Evolutionary conservation across 495 filamentous ascomycete species (phyloP).

Genomic region (Penicillium maclennaniae): DNA sequence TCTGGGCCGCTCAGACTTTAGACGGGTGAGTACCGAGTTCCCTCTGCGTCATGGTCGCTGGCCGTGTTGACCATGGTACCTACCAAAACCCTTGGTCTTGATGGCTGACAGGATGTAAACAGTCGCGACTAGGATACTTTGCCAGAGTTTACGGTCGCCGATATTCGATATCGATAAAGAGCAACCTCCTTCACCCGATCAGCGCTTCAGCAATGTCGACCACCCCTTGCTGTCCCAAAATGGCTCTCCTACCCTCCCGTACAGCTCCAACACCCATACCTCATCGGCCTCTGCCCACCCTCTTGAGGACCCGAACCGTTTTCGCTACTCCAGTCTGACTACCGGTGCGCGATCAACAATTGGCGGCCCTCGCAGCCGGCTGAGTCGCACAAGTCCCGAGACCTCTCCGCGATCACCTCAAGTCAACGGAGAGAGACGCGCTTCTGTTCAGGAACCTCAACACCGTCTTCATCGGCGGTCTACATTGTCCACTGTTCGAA

Average conservation of each 20-base stretch:
- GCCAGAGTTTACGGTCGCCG: slow-evolving; percentile 36
- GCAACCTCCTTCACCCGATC: slow-evolving; percentile 42
- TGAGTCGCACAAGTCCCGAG: slow-evolving; percentile 39
- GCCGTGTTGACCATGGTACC: background rate
- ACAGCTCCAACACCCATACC: slow-evolving; percentile 34
- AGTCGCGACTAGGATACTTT: slow-evolving; percentile 45
- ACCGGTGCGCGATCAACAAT: slow-evolving; percentile 45
- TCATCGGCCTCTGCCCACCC: slow-evolving; percentile 49
- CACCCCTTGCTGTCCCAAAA: slow-evolving; percentile 43
- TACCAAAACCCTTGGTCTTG: background rate
- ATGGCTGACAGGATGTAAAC: slow-evolving; percentile 11
- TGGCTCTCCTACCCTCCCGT: slow-evolving; percentile 36
- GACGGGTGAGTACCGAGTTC: slow-evolving; percentile 42
- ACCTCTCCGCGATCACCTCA: slow-evolving; percentile 43
- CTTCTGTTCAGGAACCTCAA: slow-evolving; percentile 39
- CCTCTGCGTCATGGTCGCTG: background rate
- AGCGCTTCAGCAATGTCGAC: slow-evolving; percentile 41
- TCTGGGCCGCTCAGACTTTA: slow-evolving; percentile 43
- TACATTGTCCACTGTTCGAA: slow-evolving; percentile 48
- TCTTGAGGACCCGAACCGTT: slow-evolving; percentile 43
- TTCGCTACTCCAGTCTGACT: slow-evolving; percentile 36
- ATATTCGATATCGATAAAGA: slow-evolving; percentile 31
- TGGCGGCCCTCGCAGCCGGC: slow-evolving; percentile 37
- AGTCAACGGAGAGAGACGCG: slow-evolving; percentile 40
- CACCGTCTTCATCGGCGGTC: slow-evolving; percentile 50